Evolutionary conservation across 805 yeast species (phyloP).

Genomic region (Diddensiella caesifluorescens): DNA sequence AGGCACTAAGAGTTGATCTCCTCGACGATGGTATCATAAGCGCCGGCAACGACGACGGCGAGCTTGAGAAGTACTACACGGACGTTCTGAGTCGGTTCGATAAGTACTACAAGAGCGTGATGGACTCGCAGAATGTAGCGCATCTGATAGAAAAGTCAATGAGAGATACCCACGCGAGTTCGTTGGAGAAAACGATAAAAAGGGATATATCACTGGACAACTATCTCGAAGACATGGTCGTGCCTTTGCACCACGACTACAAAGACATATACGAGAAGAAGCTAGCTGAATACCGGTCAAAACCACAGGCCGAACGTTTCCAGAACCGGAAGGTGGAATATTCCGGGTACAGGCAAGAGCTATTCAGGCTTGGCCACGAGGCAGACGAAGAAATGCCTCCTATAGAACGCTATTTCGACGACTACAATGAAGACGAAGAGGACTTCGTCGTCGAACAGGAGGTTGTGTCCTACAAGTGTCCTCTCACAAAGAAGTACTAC

Average conservation of each 20-base stretch:
- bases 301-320: background rate
- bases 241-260: constrained; percentile 3
- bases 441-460: constrained; percentile 28
- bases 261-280: background rate
- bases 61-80: too few relatives aligned
- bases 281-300: background rate
- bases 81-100: too few relatives aligned
- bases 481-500: constrained; percentile 24
- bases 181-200: too few relatives aligned
- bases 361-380: constrained; percentile 17
- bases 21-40: too few relatives aligned
- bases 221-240: background rate
- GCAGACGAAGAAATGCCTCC: constrained; percentile 21
- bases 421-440: constrained; percentile 25
- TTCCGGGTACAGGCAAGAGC: constrained; percentile 12
- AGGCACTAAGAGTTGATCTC: too few relatives aligned
- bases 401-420: constrained; percentile 13
- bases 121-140: background rate
- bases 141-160: background rate
- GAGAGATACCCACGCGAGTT: too few relatives aligned
- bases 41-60: too few relatives aligned
- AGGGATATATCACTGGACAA: too few relatives aligned
- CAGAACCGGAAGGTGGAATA: constrained; percentile 3
- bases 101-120: background rate
- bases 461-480: constrained; percentile 27